Conservation (phyloP, 139 green algal species). For the Pedinophyceae sp. region DNA sequence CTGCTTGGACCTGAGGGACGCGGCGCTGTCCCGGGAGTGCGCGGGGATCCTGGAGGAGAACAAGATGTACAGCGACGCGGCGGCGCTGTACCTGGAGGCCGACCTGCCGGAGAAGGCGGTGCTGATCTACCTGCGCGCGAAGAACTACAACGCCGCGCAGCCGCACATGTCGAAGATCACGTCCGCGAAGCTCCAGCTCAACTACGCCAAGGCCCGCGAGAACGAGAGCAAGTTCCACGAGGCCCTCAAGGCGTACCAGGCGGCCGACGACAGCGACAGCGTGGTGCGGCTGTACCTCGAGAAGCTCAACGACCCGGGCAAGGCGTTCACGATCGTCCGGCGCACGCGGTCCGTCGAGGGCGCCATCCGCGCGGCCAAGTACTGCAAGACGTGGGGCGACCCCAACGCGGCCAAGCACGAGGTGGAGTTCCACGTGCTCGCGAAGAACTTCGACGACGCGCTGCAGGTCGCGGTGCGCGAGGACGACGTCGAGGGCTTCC, state of each 20-base stretch:
- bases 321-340: conserved; percentile 44
- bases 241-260: conserved; percentile 34
- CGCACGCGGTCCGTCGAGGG: conserved; percentile 25
- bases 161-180: conserved; percentile 48
- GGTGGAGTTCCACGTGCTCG: conserved; percentile 51
- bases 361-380: conserved; percentile 23
- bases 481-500: conserved; percentile 21
- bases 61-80: conserved; percentile 42
- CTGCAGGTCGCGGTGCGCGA: conserved; percentile 47
- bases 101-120: conserved; percentile 52
- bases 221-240: conserved; percentile 31
- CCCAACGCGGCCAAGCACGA: conserved; percentile 13
- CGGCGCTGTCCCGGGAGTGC: conserved; percentile 47
- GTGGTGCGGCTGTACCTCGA: conserved; percentile 52
- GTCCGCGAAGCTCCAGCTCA: conserved; percentile 44
- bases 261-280: conserved; percentile 34
- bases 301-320: conserved; percentile 32
- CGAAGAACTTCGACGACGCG: conserved; percentile 40
- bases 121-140: conserved; percentile 53
- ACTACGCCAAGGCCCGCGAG: conserved; percentile 64
- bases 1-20: conserved; percentile 23
- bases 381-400: conserved; percentile 29
- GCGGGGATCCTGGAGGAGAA: conserved; percentile 46
- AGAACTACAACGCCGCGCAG: conserved; percentile 39
- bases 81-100: conserved; percentile 57